Conservation (phyloP, 2,329 filamentous ascomycete genomes). For the Endoconidiophora polonica region DNA sequence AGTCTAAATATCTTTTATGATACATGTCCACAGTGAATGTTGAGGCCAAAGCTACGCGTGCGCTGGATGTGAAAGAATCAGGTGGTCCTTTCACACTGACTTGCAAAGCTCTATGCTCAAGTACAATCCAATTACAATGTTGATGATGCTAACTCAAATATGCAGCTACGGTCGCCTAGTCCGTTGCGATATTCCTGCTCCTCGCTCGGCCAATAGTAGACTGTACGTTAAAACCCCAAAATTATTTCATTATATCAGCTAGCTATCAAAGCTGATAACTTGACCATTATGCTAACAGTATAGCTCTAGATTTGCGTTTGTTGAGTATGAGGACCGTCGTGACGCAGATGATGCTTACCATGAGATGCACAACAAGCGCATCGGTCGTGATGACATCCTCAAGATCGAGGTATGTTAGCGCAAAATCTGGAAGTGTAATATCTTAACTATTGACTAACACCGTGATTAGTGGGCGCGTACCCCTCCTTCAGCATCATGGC, state of each 20-base stretch:
- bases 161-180: conserved; percentile 88
- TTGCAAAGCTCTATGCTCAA: too few relatives aligned
- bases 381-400: conserved; percentile 83
- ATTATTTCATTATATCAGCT: not conserved
- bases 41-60: too few relatives aligned
- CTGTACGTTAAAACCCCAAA: conserved; percentile 51
- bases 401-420: conserved; percentile 76
- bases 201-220: conserved; percentile 80
- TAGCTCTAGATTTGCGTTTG: conserved; percentile 70
- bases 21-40: too few relatives aligned
- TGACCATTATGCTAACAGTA: not conserved
- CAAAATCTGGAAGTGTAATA: not conserved
- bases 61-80: too few relatives aligned
- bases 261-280: not conserved
- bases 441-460: conserved; percentile 10
- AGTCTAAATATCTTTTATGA: too few relatives aligned
- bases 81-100: too few relatives aligned
- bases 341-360: conserved; percentile 98
- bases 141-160: conserved; percentile 9
- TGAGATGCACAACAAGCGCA: conserved; percentile 99
- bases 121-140: too few relatives aligned
- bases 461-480: conserved; percentile 77
- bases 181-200: conserved; percentile 94
- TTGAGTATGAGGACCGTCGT: conserved; percentile 95
- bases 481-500: conserved; percentile 93